Base-by-base conservation (phyloP, 768 basidiomycete genomes). In the Tulasnella sp. region DNA sequence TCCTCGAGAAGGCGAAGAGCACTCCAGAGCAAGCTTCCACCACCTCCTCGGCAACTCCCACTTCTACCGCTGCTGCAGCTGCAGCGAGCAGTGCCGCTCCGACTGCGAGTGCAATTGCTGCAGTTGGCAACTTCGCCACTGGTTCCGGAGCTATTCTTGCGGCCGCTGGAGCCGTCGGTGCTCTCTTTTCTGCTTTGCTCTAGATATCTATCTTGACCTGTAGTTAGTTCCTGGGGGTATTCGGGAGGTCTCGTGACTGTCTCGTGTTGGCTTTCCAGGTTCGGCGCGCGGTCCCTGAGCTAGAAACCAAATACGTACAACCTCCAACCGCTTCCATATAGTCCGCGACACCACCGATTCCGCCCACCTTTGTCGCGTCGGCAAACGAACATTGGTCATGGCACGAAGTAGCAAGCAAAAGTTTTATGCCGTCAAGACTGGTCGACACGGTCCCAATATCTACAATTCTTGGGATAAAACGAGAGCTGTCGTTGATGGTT, bases 381-480 rank as follows among this genome's bases (percentile, higher is more conserved):
- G 25, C 36, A 12, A 38, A 70, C 39, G 69, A 70, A 34, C 36
- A 14, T 69, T 36, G 68, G 54, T 11, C 17, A 73, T 73, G 72
- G 15, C 72, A 37, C 38, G 49, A 49, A 37, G 39, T 12, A 73
- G 22, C 12, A 75, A 67, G 34, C 38, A 45, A 38, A 37, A 36
- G 8, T 72, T 45, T 37, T 75, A 75, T 34, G 74, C 54, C 14
- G 74, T 75, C 39, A 40, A 37, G 34, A 25, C 11, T 31, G 72
- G 72, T 22, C 39, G 49, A 29, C 14, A 34, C 38, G 75, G 75
- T n/a, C 72, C 76, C 42, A 54, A 74, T 4, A 49, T 77, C 14
- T 77, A 77, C 45, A 74, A 19, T 2, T 76, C 76, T 22, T 77
- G 76, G 76, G 36, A 75, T 19, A 75, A 54, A 37, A 67, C 67